Percentiles rank a stretch among this genome's conserved stretches.
Conservation (phyloP, 1,284 basidiomycete species). For the Ceratobasidium sp. region DNA sequence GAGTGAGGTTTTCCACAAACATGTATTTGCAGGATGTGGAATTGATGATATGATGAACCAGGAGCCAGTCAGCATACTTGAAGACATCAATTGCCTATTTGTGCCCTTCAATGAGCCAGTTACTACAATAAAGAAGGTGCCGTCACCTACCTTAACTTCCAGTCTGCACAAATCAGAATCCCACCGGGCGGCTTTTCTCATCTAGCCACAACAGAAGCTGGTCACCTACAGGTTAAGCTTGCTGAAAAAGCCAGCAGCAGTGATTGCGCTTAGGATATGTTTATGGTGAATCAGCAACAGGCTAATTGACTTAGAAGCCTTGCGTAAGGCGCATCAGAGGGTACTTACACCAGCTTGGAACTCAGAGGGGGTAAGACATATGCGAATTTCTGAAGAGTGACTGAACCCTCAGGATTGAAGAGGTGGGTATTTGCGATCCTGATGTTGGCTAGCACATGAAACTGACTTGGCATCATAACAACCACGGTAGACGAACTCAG, state of each 20-base stretch:
- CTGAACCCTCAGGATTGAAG: no score
- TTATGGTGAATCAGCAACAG: no score
- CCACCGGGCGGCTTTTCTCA: constrained; percentile 6
- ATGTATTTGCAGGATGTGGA: neutral
- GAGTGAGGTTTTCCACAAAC: neutral
- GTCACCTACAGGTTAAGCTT: constrained; percentile 1
- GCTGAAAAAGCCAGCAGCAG: neutral
- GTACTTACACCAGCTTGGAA: no score
- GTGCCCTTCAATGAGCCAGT: constrained; percentile 23
- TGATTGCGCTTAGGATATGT: neutral
- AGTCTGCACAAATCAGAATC: neutral
- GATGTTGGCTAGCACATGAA: no score
- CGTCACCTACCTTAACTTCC: neutral
- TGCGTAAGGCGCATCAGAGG: no score
- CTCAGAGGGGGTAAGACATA: no score
- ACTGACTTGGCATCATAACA: no score
- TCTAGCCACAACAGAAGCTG: neutral
- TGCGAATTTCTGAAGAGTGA: no score
- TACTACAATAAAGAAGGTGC: neutral
- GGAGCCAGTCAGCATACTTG: neutral
- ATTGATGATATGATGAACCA: neutral
- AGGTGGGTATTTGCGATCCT: no score
- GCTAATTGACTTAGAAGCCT: no score
- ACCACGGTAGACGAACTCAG: neutral
- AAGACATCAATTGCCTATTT: neutral